A percentile compares a stretch with the other conserved stretches of the same genome.
Evolutionary conservation across 2,329 filamentous ascomycete species (phyloP).

Genomic region (Fusarium nurragi): DNA sequence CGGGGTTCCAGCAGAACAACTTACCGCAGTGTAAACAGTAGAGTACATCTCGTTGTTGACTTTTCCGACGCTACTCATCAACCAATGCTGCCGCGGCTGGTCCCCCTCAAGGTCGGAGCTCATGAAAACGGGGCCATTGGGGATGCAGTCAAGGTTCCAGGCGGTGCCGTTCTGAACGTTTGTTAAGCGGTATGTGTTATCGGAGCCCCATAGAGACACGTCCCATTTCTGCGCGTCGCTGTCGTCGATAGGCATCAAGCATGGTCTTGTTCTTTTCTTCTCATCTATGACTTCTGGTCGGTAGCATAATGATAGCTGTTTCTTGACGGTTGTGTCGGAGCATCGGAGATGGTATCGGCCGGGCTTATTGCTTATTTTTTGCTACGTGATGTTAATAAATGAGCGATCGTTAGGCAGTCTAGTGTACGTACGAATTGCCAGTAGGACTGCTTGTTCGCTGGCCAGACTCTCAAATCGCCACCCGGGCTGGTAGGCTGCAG

Average conservation of each 20-base stretch:
- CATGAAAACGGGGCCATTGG: slow-evolving; percentile 47
- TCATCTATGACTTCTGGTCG: slow-evolving; percentile 35
- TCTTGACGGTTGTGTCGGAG: slow-evolving; percentile 40
- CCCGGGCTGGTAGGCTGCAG: slow-evolving; percentile 33
- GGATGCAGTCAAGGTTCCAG: slow-evolving; percentile 49
- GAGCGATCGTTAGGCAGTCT: rapidly evolving
- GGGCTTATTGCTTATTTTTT: slow-evolving; percentile 38
- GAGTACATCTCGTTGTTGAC: slow-evolving; percentile 49
- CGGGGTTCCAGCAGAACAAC: rapidly evolving
- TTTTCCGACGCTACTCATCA: slow-evolving; percentile 45
- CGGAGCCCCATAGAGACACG: slow-evolving; percentile 43
- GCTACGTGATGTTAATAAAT: slow-evolving; percentile 25
- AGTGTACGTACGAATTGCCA: slow-evolving; percentile 25
- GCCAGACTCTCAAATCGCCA: slow-evolving; percentile 39
- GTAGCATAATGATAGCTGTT: slow-evolving; percentile 48
- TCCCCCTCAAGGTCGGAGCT: slow-evolving; percentile 38
- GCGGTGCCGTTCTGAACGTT: slow-evolving; percentile 48
- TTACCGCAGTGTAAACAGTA: slow-evolving; percentile 40
- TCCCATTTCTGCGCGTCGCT: slow-evolving; percentile 49
- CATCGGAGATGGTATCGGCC: slow-evolving; percentile 49
- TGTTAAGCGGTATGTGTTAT: slow-evolving; percentile 44
- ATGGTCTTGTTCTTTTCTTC: slow-evolving; percentile 44
- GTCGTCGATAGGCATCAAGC: slow-evolving; percentile 42
- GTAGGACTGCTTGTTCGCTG: slow-evolving; percentile 1
- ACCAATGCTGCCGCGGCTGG: slow-evolving; percentile 49